A percentile compares a stretch with the other conserved stretches of the same genome.
These are phyloP conservation scores for Pythium guiyangense DNA, from an alignment of 352 stramenopile genomes.

Conservation along the genomic window DNA sequence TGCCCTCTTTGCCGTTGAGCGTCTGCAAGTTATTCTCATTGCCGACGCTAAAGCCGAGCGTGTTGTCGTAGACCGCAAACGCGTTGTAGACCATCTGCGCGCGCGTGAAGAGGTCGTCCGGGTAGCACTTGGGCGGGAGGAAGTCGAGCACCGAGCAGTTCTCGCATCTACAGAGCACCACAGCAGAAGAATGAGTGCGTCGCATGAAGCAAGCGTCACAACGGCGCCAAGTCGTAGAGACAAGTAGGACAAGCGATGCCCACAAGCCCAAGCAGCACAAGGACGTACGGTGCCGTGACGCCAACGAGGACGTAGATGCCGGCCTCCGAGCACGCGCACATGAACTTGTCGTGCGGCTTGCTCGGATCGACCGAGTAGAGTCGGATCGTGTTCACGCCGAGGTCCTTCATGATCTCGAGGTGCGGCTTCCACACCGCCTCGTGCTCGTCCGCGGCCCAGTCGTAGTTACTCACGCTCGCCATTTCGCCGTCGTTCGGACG, in stretches of 20 bases:
- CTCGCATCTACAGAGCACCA: conserved; percentile 15
- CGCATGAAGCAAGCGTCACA: not conserved
- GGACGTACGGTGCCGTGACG: conserved; percentile 35
- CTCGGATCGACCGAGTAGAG: conserved; percentile 64
- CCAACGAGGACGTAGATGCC: conserved; percentile 53
- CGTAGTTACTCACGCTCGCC: conserved; percentile 36
- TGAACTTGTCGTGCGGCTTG: conserved; percentile 69
- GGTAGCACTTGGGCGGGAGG: conserved; percentile 41
- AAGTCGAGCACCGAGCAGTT: conserved; percentile 36
- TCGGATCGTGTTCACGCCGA: conserved; percentile 66
- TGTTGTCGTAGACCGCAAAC: conserved; percentile 58
- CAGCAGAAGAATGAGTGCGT: not conserved
- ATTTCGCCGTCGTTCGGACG: conserved; percentile 51
- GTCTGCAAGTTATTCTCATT: conserved; percentile 70
- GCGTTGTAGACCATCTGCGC: conserved; percentile 47
- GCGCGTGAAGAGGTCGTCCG: conserved; percentile 32
- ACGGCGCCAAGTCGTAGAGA: too few relatives aligned
- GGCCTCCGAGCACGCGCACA: conserved; percentile 50
- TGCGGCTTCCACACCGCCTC: conserved; percentile 49
- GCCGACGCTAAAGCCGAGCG: conserved; percentile 25
- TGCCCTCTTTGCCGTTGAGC: conserved; percentile 29
- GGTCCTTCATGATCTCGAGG: conserved; percentile 44
- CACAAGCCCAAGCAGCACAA: too few relatives aligned
- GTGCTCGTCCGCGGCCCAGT: conserved; percentile 61
- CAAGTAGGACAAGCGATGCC: too few relatives aligned